Evolutionary conservation across 345 rosid species (phyloP), one percentile per base, ranked within the genome.

Genomic region (Citrus sinensis): DNA sequence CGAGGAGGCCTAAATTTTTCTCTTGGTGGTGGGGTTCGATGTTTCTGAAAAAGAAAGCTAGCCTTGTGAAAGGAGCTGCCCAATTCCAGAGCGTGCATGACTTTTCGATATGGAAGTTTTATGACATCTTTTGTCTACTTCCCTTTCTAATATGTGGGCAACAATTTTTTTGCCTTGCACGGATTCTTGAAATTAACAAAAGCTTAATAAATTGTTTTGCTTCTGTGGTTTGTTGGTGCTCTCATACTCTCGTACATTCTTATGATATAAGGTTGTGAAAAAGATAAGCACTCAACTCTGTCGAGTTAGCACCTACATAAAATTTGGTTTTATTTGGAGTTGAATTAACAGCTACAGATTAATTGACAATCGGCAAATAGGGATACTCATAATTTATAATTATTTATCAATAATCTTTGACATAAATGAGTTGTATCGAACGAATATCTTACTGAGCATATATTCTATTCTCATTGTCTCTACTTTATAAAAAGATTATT

Each of bases 11-110:
- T 2, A 46, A 54, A 54, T 4, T 10, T 34, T 32, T n/a, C 56
- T 30, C 1, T 13, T 17, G 39, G 29, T 49, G 71, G 79, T 73
- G 80, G 80, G 55, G 55, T 60, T 55, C 69, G 61, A 65, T 71
- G 80, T 42, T 17, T 70, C 40, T 20, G 56, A 59, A 62, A 20
- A 30, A 14, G 35, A 29, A n/a, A 73, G 69, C 58, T 17, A 4
- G 22, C 58, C 13, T 25, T 6, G 65, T 30, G 37, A 17, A 63
- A 32, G 19, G 7, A 22, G 35, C 39, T 6, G 22, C 14, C 20
- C 67, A 29, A 14, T 63, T 63, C 22, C 67, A 63, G 37, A 17
- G 58, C 22, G 4, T 17, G 58, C 58, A 54, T 54, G 51, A 46
- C 16, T 13, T 46, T 13, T 46, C 4, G 14, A 27, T 34, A 3